Evolutionary conservation across 352 stramenopile species (phyloP).

Genomic region (Pythium oligandrum): DNA sequence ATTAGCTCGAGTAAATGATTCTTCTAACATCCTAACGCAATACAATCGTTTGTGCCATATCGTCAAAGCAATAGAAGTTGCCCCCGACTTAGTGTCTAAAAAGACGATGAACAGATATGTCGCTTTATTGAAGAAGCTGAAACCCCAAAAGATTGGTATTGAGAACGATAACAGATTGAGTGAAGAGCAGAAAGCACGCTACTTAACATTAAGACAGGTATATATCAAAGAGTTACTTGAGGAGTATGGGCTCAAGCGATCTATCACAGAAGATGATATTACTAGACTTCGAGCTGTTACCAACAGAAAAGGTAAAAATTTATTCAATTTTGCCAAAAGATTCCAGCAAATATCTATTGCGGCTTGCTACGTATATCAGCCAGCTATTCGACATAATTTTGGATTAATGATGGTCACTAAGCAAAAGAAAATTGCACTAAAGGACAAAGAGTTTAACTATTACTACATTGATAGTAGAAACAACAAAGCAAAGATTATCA

Average conservation of each 20-base stretch:
- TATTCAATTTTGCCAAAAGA: constrained; percentile 10
- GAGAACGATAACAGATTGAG: constrained; percentile 10
- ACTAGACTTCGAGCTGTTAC: constrained; percentile 6
- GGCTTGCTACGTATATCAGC: constrained; percentile 6
- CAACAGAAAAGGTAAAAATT: constrained; percentile 7
- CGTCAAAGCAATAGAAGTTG: constrained; percentile 5
- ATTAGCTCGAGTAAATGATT: constrained; percentile 11
- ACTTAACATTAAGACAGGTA: constrained; percentile 10
- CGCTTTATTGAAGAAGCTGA: constrained; percentile 8
- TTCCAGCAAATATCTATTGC: constrained; percentile 9
- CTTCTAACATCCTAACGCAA: constrained; percentile 9
- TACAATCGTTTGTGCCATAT: constrained; percentile 11
- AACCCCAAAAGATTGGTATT: constrained; percentile 7
- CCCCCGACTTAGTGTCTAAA: constrained; percentile 2
- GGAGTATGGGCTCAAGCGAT: constrained; percentile 7
- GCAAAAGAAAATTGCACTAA: constrained; percentile 5
- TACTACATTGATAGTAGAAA: constrained; percentile 9
- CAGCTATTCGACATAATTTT: constrained; percentile 8
- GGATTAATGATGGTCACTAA: constrained; percentile 8
- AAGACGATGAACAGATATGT: constrained; percentile 11
- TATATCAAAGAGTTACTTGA: constrained; percentile 7
- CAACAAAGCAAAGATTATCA: constrained; percentile 7
- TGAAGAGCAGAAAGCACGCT: constrained; percentile 8
- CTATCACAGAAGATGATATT: constrained; percentile 8
- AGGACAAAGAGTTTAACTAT: constrained; percentile 9